Base-by-base conservation (phyloP, 805 yeast genomes). In the Kodamaea jinghongensis region DNA sequence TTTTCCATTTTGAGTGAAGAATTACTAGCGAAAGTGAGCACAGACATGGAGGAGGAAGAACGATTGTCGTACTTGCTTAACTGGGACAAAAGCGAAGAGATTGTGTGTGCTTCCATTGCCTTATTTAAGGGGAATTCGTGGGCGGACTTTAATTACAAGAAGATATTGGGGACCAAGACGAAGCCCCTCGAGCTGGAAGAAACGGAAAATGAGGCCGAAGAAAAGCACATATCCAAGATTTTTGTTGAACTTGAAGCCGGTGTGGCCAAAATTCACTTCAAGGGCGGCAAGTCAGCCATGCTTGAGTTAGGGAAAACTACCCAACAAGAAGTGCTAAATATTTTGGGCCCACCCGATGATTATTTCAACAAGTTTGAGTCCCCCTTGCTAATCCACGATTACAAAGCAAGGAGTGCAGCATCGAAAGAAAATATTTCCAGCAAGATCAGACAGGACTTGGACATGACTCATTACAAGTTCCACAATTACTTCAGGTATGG, bases 401-500 rank as follows among this genome's bases (percentile, higher is more conserved):
- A 61, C 25, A 28, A 28, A 22, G 17, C 28, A 4, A 13, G 25
- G n/a, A 12, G 4, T 27, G 33, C 13, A n/a, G 15, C 11, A 11
- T 17, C 35, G 17, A 12, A 15, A 16, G 23, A 20, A 11, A 28
- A 15, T 17, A 10, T n/a, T 14, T 17, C 35, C 9, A 20, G 23
- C 5, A 20, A 20, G 8, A 20, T 20, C 8, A 20, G 23, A 20
- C 30, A 37, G 17, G 39, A 38, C 9, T 35, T 28, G 29, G 45
- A 43, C n/a, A 29, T 43, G n/a, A 28, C 34, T 29, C 46, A 43
- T 28, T 54, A 52, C 43, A 66, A 71, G 35, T 74, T 78, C 46
- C 83, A 79, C 54, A 79, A 79, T 50, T 79, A 79, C 52, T 79
- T 70, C 53, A 53, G 65, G 15, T 64, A 53, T 46, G 86, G 86